A percentile compares a stretch with the other conserved stretches of the same genome.
Conservation (phyloP, 306 rosid species). For the Fragaria vesca region DNA sequence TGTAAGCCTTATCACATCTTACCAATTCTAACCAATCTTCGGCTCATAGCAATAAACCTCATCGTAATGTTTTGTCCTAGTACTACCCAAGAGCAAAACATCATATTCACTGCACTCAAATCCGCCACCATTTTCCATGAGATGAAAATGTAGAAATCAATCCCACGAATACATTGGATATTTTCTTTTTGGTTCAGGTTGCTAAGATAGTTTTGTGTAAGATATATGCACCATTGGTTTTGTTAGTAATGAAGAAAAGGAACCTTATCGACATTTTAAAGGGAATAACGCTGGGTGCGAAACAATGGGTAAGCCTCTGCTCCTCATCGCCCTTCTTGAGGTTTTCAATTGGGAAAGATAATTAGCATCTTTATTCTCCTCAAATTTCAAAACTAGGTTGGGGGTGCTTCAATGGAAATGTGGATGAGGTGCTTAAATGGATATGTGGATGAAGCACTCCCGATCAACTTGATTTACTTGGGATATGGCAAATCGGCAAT, state of each 20-base stretch:
- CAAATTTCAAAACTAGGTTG: background rate
- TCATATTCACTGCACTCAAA: background rate
- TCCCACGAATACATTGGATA: background rate
- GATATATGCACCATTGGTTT: too few species aligned
- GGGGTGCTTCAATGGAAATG: background rate
- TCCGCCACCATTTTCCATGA: background rate
- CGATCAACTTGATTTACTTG: background rate
- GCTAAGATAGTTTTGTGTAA: background rate
- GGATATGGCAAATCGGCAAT: background rate
- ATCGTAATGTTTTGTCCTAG: background rate
- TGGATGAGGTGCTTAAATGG: background rate
- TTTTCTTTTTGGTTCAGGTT: background rate
- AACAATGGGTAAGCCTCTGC: background rate
- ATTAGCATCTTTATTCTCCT: background rate
- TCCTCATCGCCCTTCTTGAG: background rate
- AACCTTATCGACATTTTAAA: too few species aligned
- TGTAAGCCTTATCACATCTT: background rate
- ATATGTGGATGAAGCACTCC: background rate
- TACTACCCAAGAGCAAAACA: background rate
- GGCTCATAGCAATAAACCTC: background rate
- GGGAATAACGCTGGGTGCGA: background rate
- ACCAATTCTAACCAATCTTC: background rate
- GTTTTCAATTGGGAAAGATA: background rate
- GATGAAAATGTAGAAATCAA: background rate
- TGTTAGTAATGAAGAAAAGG: too few species aligned